Evolutionary conservation across 129 eudicot genomes (phyloP), one percentile per base, ranked within the genome.

Genomic region (Glebionis coronaria): DNA sequence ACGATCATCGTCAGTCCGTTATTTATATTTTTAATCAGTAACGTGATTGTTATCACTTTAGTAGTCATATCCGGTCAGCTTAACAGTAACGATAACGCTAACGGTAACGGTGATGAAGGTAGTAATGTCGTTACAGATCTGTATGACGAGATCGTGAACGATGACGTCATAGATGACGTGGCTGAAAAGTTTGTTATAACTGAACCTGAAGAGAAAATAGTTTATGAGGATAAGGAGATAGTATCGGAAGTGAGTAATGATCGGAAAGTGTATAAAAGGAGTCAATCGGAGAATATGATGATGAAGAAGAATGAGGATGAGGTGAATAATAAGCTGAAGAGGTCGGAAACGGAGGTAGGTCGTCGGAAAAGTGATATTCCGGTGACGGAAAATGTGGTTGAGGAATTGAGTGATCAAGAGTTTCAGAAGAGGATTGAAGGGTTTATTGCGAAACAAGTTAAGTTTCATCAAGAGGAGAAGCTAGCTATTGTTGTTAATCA

Each of bases 401-500:
- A 93, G 9, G 84, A 73, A 14, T 35, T 88, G 83, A 86, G 95
- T 25, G 79, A 82, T 56, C 92, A 93, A 63, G 98, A 88, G 65
- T 93, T 93, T 58, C 86, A 80, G 73, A 75, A 78, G 11, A 73
- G 82, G 20, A 88, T 93, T 3, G 98, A 93, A 28, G 90, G 76
- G 1, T 93, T 88, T 63, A 93, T 93, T 35, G 96, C 95, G 12
- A 93, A 71, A 74, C 98, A 93, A 72, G 70, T 88, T 20, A 88
- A 72, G 81, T 88, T 93, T 77, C 96, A 84, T 68, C 84, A 80
- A 28, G 82, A 86, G 66, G 98, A 93, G 69, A 78, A 84, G 61
- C 40, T 82, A 35, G 80, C 88, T 11, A 80, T 89, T 61, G 94
- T 89, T 58, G 63, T 58, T 7, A 35, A 35, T 73, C 82, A 80